phyloP scores from a whole-genome alignment of 2,329 filamentous ascomycete species.

The Lachnellula suecica region DNA sequence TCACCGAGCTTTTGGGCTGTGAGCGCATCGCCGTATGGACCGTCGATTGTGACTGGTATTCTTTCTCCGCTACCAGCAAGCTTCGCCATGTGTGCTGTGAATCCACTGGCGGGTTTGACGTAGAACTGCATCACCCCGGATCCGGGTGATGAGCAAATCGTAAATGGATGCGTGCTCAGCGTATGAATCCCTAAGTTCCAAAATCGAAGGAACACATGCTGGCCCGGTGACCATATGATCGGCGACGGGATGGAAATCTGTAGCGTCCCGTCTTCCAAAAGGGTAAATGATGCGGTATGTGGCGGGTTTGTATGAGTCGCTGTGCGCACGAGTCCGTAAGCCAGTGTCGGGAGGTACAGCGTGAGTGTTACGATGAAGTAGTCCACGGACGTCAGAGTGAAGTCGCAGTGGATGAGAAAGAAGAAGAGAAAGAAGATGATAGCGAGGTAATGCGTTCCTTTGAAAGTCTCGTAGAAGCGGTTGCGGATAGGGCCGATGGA shows the following conservation, averaged over 20 bases:
- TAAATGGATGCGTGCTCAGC: constrained; percentile 91
- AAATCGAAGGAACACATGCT: constrained; percentile 93
- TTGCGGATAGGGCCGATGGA: constrained; percentile 67
- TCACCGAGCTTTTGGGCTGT: neutral
- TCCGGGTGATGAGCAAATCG: constrained; percentile 69
- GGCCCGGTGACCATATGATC: constrained; percentile 85
- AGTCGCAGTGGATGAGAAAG: constrained; percentile 93
- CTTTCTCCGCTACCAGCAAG: neutral
- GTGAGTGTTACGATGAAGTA: constrained; percentile 79
- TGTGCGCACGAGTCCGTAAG: constrained; percentile 70
- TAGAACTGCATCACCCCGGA: constrained; percentile 10
- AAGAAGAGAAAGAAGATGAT: constrained; percentile 77
- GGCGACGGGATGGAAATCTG: constrained; percentile 90
- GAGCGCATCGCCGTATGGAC: constrained; percentile 12
- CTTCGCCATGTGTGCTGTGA: constrained; percentile 5
- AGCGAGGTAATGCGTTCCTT: constrained; percentile 75
- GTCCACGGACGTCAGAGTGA: constrained; percentile 79
- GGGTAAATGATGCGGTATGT: constrained; percentile 80
- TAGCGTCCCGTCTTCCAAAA: constrained; percentile 82
- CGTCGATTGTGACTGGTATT: constrained; percentile 13
- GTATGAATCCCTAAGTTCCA: constrained; percentile 64
- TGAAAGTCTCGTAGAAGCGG: constrained; percentile 75
- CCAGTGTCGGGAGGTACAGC: constrained; percentile 57
- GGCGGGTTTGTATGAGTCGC: constrained; percentile 80
- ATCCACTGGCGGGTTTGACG: constrained; percentile 5